Percentiles rank a stretch among this genome's conserved stretches.
Evolutionary conservation across 2,329 filamentous ascomycete genomes (phyloP).

Genomic region (Leptodontidium sp.): DNA sequence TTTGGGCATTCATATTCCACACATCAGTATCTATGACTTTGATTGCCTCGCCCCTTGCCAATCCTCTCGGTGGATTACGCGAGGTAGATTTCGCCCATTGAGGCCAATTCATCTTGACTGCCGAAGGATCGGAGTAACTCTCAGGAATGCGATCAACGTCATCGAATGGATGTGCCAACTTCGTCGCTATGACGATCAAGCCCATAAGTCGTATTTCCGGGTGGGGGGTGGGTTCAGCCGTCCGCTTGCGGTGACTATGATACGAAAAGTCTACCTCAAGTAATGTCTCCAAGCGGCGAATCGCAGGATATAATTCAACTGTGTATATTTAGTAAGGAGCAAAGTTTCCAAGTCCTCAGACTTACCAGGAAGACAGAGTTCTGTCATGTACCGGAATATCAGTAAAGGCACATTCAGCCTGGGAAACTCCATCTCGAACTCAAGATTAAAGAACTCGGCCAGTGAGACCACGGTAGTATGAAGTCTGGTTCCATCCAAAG

Average conservation of each 20-base stretch:
- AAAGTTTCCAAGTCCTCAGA: constrained; percentile 20
- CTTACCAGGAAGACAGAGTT: constrained; percentile 78
- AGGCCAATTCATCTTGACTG: constrained; percentile 74
- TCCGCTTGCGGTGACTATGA: constrained; percentile 54
- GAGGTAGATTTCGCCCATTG: constrained; percentile 67
- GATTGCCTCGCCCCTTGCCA: constrained; percentile 56
- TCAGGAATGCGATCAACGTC: constrained; percentile 58
- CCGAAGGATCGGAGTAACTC: constrained; percentile 62
- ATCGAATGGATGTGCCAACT: constrained; percentile 81
- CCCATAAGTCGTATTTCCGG: constrained; percentile 80
- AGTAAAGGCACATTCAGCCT: constrained; percentile 74
- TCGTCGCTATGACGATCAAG: constrained; percentile 77
- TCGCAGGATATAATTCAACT: constrained; percentile 71
- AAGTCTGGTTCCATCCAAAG: constrained; percentile 63
- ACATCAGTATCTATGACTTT: constrained; percentile 68
- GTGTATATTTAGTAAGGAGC: constrained; percentile 41
- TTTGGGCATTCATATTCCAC: constrained; percentile 64
- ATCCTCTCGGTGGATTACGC: constrained; percentile 42
- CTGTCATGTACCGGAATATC: constrained; percentile 73
- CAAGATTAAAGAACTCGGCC: constrained; percentile 67
- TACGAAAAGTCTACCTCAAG: constrained; percentile 64
- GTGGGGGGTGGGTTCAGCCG: constrained; percentile 60
- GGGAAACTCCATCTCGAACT: constrained; percentile 77
- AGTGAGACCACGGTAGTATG: constrained; percentile 70
- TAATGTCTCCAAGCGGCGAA: constrained; percentile 57